These are phyloP conservation scores for Cyberlindnera euphorbiiphila DNA, from an alignment of 805 yeast genomes.

Conservation along the genomic window DNA sequence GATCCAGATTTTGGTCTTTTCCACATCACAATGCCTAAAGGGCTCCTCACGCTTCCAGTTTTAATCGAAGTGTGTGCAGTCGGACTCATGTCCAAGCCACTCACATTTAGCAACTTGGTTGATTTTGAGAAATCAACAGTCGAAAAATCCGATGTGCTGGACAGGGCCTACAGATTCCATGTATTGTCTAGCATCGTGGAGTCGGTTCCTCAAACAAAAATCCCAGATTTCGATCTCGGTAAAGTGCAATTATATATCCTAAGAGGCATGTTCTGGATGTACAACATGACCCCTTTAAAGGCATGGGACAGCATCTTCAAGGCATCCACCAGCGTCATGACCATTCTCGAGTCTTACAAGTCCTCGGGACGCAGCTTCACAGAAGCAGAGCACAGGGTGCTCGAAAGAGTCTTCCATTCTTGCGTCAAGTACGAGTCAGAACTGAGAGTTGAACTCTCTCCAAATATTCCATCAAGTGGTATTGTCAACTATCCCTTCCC, in stretches of 20 bases:
- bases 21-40: slow-evolving; percentile 12
- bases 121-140: slow-evolving; percentile 11
- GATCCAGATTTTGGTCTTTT: slow-evolving; percentile 8
- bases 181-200: slow-evolving; percentile 15
- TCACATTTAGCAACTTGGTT: slow-evolving; percentile 15
- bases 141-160: slow-evolving; percentile 12
- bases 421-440: slow-evolving; percentile 27
- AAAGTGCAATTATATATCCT: slow-evolving; percentile 18
- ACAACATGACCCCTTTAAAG: slow-evolving; percentile 23
- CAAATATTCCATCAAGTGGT: slow-evolving; percentile 25
- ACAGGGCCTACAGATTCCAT: slow-evolving; percentile 12
- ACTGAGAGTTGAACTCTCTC: slow-evolving; percentile 25
- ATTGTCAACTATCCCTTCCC: slow-evolving; percentile 26
- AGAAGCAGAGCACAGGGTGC: slow-evolving; percentile 14
- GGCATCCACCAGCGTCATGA: slow-evolving; percentile 22
- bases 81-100: slow-evolving; percentile 20
- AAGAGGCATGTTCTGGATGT: slow-evolving; percentile 22
- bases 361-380: slow-evolving; percentile 19
- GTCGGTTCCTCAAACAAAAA: slow-evolving; percentile 10
- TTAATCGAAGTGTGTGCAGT: slow-evolving; percentile 14
- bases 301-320: slow-evolving; percentile 23
- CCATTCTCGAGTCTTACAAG: slow-evolving; percentile 21
- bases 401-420: slow-evolving; percentile 24
- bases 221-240: slow-evolving; percentile 17
- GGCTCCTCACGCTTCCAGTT: slow-evolving; percentile 16